Percentiles rank a stretch among this genome's conserved stretches.
phyloP scores from a whole-genome alignment of 768 basidiomycete genomes.

The Suillus weaverae region DNA sequence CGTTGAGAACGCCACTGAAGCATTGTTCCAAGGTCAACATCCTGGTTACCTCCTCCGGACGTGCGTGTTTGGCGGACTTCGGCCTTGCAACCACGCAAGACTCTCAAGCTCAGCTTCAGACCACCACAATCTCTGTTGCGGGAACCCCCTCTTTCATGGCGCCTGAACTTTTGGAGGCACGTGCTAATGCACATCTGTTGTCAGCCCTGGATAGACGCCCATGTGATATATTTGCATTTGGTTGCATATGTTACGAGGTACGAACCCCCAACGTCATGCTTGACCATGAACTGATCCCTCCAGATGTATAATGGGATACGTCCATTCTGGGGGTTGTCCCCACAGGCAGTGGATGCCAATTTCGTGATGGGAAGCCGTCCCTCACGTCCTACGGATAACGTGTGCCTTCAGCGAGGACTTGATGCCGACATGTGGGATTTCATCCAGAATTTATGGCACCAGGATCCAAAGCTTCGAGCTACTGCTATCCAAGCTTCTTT shows the following conservation, averaged over 20 bases:
- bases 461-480: constrained; percentile 27
- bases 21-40: constrained; percentile 25
- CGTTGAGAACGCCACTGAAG: neutral
- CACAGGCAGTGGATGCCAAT: constrained; percentile 16
- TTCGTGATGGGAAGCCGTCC: constrained; percentile 19
- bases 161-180: constrained; percentile 24
- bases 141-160: constrained; percentile 30
- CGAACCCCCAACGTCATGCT: neutral
- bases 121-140: constrained; percentile 14
- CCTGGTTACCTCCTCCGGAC: constrained; percentile 24
- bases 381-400: constrained; percentile 18
- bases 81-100: constrained; percentile 26
- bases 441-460: constrained; percentile 29
- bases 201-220: constrained; percentile 25
- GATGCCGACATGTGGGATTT: constrained; percentile 34
- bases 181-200: constrained; percentile 10
- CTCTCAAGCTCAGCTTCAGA: constrained; percentile 14
- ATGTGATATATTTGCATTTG: constrained; percentile 37
- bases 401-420: constrained; percentile 20
- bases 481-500: constrained; percentile 23
- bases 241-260: constrained; percentile 36
- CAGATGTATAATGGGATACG: constrained; percentile 30
- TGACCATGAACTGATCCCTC: neutral
- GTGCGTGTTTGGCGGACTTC: constrained; percentile 35
- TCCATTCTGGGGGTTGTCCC: constrained; percentile 25